Base-by-base conservation (phyloP, 2,329 filamentous ascomycete species). In the Mariannaea elegans region DNA sequence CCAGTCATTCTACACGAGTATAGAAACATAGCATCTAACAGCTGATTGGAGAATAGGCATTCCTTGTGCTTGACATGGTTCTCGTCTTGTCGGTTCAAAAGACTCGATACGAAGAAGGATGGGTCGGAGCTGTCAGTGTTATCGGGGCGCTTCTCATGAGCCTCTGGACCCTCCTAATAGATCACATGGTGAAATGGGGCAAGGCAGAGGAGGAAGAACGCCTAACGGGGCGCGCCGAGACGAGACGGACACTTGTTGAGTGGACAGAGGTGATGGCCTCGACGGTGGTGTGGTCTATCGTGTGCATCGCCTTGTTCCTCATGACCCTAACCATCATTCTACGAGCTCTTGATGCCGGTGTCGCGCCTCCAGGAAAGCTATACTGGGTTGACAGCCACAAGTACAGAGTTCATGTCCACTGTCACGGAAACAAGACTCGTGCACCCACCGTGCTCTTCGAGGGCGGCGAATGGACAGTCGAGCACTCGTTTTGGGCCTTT, bases 161-260 rank as follows among this genome's bases (percentile, higher is more conserved):
- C 32, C 75, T 91, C 3, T 98, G 93, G 87, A 90, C 90, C 21
- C 81, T 97, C 18, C 70, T 90, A 8, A 91, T 90, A 7, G 94
- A 97, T 72, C 85, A 90, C 46, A 88, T 91, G 4, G 95, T 99
- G 8, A 85, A 90, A 70, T 97, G 93, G 90, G 95, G 94, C 56
- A 98, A 98, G 77, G 83, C 83, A 1, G 93, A 97, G 70, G 95
- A 98, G 75, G 95, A 99, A 74, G 90, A 97, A 74, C 88, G 95
- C 23, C 81, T 98, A 18, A 98, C 94, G 1, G 95, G 95, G 10
- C 90, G 94, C 13, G 86, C 90, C 27, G 94, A 99, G 79, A 93
- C 90, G 10, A 87, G 94, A 21, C 88, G 94, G 24, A 91, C 93
- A 0, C 76, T 97, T 5, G 80, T 85, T 39, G 93, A 98, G 79